Evolutionary conservation across 2,329 filamentous ascomycete species (phyloP).

Genomic region (Aureobasidium melanogenum): DNA sequence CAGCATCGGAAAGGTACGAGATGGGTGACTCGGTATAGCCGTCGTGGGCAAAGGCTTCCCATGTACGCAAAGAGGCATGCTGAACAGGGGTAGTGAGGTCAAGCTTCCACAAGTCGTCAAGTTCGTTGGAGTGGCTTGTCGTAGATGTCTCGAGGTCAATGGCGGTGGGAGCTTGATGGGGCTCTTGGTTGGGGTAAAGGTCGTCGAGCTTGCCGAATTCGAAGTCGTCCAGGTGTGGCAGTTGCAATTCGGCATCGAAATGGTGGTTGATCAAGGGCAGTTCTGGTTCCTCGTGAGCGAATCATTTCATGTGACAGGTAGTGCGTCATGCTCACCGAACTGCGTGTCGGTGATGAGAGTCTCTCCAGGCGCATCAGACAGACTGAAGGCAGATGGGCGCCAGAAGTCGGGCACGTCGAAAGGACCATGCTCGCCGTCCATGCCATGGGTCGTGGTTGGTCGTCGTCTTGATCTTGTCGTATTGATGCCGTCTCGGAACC

Average conservation of each 20-base stretch:
- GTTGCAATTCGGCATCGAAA: conserved; percentile 15
- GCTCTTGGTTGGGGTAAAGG: conserved; percentile 21
- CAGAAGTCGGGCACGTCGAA: conserved; percentile 20
- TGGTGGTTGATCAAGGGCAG: conserved; percentile 11
- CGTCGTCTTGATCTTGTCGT: neutral
- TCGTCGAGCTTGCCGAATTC: conserved; percentile 31
- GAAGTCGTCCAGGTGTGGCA: conserved; percentile 32
- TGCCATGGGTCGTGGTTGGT: neutral
- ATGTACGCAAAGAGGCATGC: conserved; percentile 47
- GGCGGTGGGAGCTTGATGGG: neutral
- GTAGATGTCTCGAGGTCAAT: neutral
- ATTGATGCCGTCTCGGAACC: neutral
- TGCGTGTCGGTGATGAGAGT: conserved; percentile 11
- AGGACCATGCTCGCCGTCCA: conserved; percentile 11
- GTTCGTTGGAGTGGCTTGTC: neutral
- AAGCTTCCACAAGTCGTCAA: conserved; percentile 34
- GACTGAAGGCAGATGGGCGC: conserved; percentile 11
- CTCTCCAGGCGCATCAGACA: neutral
- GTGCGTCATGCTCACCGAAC: neutral
- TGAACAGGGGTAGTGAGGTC: conserved; percentile 25
- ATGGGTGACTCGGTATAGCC: conserved; percentile 28
- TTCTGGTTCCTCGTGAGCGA: neutral
- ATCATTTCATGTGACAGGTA: neutral
- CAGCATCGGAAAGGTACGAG: conserved; percentile 60
- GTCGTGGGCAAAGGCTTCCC: conserved; percentile 54